Conservation (phyloP, 176 grass and related monocot species). For the Triticum monococcum region DNA sequence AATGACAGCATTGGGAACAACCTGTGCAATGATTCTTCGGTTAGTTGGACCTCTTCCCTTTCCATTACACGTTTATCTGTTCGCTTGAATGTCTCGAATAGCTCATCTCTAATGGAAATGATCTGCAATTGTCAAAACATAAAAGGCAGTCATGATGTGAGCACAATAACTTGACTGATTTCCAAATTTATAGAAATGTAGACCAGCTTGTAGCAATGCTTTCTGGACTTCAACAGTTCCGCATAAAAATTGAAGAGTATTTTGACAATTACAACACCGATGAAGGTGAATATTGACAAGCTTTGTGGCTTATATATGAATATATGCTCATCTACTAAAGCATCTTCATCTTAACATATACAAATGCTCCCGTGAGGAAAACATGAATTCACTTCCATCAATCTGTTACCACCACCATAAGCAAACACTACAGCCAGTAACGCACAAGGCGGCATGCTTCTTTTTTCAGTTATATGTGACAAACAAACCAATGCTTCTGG, state of each 20-base stretch:
- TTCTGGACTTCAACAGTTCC: conserved; percentile 7
- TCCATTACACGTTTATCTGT: conserved; percentile 91
- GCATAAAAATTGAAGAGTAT: not conserved
- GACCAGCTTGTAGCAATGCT: not conserved
- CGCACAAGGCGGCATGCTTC: not conserved
- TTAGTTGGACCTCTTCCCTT: conserved; percentile 78
- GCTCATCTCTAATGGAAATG: conserved; percentile 87
- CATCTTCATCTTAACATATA: conserved; percentile 5
- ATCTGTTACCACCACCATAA: not conserved
- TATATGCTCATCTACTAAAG: not conserved
- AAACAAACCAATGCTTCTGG: conserved; percentile 8
- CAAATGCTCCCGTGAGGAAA: not conserved
- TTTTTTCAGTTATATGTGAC: conserved; percentile 16
- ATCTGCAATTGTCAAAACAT: conserved; percentile 53
- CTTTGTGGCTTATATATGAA: not conserved
- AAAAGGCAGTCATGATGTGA: conserved; percentile 22
- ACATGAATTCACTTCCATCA: not conserved
- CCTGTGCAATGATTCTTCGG: conserved; percentile 81
- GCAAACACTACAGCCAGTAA: conserved; percentile 8
- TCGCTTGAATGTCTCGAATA: conserved; percentile 93
- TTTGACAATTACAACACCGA: not conserved
- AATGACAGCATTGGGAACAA: conserved; percentile 25
- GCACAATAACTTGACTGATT: conserved; percentile 17
- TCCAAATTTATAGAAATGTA: not conserved
- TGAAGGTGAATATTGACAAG: not conserved